Evolutionary conservation across 768 basidiomycete species (phyloP).

Genomic region (Kwoniella shandongensis): DNA sequence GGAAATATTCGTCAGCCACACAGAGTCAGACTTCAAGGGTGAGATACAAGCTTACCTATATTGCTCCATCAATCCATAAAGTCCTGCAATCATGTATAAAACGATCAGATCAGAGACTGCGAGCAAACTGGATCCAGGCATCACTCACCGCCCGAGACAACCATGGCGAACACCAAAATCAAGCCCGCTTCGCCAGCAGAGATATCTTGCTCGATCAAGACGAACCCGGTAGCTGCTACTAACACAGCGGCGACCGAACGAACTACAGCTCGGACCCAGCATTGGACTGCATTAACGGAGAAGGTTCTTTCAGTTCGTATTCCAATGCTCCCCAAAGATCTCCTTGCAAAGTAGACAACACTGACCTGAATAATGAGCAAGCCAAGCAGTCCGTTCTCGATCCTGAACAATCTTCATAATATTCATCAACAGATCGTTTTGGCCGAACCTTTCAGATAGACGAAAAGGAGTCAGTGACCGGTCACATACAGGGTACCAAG

Average conservation of each 20-base stretch:
- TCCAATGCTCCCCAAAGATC: too few species aligned
- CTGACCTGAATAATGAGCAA: conserved; percentile 36
- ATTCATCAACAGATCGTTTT: conserved; percentile 21
- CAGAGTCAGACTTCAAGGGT: too few species aligned
- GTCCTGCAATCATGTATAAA: conserved; percentile 11
- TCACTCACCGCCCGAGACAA: conserved; percentile 31
- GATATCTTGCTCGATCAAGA: conserved; percentile 35
- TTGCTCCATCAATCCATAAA: conserved; percentile 37
- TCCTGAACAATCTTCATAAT: conserved; percentile 32
- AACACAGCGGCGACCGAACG: conserved; percentile 32
- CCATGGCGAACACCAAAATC: conserved; percentile 42
- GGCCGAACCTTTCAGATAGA: conserved; percentile 42
- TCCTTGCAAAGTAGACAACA: background rate
- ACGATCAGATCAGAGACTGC: background rate
- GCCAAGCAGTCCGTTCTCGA: conserved; percentile 29
- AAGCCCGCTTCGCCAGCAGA: conserved; percentile 45
- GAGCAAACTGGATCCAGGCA: background rate
- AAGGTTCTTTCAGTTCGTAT: too few species aligned
- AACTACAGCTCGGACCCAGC: conserved; percentile 37
- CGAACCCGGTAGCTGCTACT: conserved; percentile 40
- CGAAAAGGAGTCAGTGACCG: conserved; percentile 1
- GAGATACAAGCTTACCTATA: conserved; percentile 30
- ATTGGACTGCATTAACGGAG: conserved; percentile 33
- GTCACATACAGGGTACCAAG: too few species aligned
- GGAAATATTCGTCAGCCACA: too few species aligned